These are phyloP conservation scores for Polymyxa betae DNA, from an alignment of 208 protist genomes.

Conservation along the genomic window DNA sequence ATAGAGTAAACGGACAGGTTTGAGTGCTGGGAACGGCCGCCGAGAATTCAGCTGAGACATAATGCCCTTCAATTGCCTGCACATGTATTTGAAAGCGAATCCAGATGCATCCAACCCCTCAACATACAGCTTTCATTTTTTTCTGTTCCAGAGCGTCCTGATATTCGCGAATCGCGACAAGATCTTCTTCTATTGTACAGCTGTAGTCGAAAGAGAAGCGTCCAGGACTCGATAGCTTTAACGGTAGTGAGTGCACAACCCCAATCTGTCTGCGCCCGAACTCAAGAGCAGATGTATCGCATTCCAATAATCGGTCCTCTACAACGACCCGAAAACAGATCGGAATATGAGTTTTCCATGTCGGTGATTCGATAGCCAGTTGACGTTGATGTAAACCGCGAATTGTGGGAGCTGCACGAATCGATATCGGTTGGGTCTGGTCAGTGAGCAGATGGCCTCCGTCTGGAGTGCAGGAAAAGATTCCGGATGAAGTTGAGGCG, in stretches of 20 bases:
- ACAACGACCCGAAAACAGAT: neutral
- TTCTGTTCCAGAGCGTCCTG: neutral
- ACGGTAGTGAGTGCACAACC: neutral
- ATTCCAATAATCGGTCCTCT: slow-evolving; percentile 2
- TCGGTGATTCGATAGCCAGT: neutral
- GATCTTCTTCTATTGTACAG: neutral
- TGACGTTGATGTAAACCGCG: slow-evolving; percentile 15
- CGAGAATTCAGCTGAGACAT: neutral
- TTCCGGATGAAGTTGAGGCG: neutral
- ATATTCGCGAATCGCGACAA: neutral
- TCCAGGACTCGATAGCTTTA: neutral
- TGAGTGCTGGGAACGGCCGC: neutral
- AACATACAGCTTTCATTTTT: neutral
- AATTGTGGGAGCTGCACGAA: neutral
- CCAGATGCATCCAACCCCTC: neutral
- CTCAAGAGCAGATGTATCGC: neutral
- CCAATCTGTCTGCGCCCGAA: neutral
- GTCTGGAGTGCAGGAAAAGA: slow-evolving; percentile 1
- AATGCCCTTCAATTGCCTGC: neutral
- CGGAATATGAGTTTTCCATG: neutral
- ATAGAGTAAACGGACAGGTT: slow-evolving; percentile 1
- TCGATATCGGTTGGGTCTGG: neutral
- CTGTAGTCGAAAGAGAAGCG: slow-evolving; percentile 27
- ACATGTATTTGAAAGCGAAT: neutral
- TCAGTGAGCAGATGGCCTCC: neutral